Evolutionary conservation across 352 stramenopile species (phyloP), one percentile per base, ranked within the genome.

Genomic region (Phytophthora megakarya): DNA sequence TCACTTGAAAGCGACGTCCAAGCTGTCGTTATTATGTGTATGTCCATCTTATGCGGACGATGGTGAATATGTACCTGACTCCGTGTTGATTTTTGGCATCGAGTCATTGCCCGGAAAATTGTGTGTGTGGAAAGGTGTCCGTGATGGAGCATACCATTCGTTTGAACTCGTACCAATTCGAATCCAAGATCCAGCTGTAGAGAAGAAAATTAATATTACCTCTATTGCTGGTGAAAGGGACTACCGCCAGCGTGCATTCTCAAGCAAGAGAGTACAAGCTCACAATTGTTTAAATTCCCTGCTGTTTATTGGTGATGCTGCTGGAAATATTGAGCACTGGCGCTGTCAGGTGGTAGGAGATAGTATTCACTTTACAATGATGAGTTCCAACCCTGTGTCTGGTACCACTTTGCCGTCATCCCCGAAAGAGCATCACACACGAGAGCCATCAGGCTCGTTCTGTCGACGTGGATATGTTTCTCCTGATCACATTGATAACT

Each of bases 191-290:
- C 59, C 48, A 28, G 65, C 65, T 13, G 77, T 89, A 5, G 38
- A 78, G 15, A 78, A 64, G 33, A 86, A 87, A 61, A 26, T 45
- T 10, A 74, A 88, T 48, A 91, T 95, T 57, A 92, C 83, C 5
- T 86, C 83, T 6, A 84, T 95, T 54, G 85, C 80, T 5, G 73
- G 84, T 13, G 86, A 93, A 69, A 70, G 84, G 65, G 84, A 93
- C 57, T 93, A 93, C 42, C 84, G 84, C 1, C 85, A 93, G 54
- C 80, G 84, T 32, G 86, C 86, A 13, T 95, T 95, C 50, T 81
- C 77, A 19, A 86, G 62, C 42, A 78, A 84, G 40, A 49, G 57
- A 62, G 49, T 55, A 16, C 47, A 67, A 66, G 61, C 19, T 1
- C 51, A 65, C 35, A 65, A 72, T 6, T 80, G 65, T 44, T 60